phyloP scores from a whole-genome alignment of 371 early-diverging fungal genomes.

The Haplosporangium sp. region DNA sequence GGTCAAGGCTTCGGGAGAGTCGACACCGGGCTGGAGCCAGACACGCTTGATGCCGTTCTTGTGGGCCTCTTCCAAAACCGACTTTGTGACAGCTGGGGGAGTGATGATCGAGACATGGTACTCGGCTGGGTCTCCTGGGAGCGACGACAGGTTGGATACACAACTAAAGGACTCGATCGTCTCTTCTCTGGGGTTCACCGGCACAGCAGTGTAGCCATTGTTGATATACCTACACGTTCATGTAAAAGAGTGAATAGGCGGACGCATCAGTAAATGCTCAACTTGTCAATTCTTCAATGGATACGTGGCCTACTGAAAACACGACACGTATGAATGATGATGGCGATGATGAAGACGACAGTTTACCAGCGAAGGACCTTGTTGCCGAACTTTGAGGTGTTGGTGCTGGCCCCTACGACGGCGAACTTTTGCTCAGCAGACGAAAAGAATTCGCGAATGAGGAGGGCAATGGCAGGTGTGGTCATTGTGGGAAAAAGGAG shows the following conservation, averaged over 20 bases:
- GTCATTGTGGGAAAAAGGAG: background rate
- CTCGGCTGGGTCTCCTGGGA: constrained; percentile 37
- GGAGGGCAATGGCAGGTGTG: constrained; percentile 11
- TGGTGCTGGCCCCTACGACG: constrained; percentile 81
- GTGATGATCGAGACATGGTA: constrained; percentile 78
- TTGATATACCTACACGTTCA: constrained; percentile 34
- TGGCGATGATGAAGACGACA: background rate
- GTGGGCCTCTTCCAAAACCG: constrained; percentile 71
- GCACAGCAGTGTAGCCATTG: constrained; percentile 46
- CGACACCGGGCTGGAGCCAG: constrained; percentile 90
- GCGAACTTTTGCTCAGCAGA: constrained; percentile 61
- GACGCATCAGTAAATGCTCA: too few relatives aligned
- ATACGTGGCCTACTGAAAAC: too few relatives aligned
- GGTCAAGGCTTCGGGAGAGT: constrained; percentile 63
- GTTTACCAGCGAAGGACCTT: constrained; percentile 77
- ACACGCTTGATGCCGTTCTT: constrained; percentile 70
- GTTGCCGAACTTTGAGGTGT: constrained; percentile 83
- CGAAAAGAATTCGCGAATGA: constrained; percentile 37
- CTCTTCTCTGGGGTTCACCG: constrained; percentile 49
- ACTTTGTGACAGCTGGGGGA: constrained; percentile 77
- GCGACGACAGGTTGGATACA: constrained; percentile 30
- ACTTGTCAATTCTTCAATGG: too few relatives aligned
- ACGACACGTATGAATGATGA: too few relatives aligned
- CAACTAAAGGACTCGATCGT: constrained; percentile 40
- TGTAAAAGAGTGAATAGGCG: too few relatives aligned